Evolutionary conservation across 2,329 filamentous ascomycete species (phyloP).

Genomic region (Ilyonectria sp.): DNA sequence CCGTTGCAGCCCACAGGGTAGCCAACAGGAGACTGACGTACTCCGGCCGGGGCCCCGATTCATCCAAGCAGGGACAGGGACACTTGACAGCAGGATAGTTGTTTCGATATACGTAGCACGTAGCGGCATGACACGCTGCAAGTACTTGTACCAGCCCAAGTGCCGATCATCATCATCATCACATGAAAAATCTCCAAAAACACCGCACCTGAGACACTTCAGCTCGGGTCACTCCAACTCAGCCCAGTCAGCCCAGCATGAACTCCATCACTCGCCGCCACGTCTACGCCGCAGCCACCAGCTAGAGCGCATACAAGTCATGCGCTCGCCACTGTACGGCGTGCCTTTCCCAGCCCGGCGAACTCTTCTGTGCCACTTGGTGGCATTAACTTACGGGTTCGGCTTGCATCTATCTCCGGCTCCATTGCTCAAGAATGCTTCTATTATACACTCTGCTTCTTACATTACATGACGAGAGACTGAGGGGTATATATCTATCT

Average conservation of each 20-base stretch:
- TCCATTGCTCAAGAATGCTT: neutral
- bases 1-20: neutral
- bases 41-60: neutral
- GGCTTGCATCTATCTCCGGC: neutral
- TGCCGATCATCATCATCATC: conserved; percentile 16
- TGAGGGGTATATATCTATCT: conserved; percentile 19
- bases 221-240: conserved; percentile 12
- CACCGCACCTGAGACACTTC: conserved; percentile 20
- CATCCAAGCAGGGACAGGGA: conserved; percentile 1
- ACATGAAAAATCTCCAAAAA: conserved; percentile 19
- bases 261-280: neutral
- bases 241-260: conserved; percentile 8
- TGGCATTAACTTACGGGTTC: too few relatives aligned
- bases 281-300: neutral
- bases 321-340: neutral
- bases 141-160: neutral
- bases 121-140: neutral
- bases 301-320: conserved; percentile 11
- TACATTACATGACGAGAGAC: conserved; percentile 17
- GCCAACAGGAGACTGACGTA: neutral
- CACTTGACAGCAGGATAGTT: neutral
- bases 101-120: neutral
- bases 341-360: neutral
- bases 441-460: conserved; percentile 1
- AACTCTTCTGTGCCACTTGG: neutral